A percentile compares a stretch with the other conserved stretches of the same genome.
phyloP scores from a whole-genome alignment of 371 early-diverging fungal species.

The Syncephalastrum monosporum region DNA sequence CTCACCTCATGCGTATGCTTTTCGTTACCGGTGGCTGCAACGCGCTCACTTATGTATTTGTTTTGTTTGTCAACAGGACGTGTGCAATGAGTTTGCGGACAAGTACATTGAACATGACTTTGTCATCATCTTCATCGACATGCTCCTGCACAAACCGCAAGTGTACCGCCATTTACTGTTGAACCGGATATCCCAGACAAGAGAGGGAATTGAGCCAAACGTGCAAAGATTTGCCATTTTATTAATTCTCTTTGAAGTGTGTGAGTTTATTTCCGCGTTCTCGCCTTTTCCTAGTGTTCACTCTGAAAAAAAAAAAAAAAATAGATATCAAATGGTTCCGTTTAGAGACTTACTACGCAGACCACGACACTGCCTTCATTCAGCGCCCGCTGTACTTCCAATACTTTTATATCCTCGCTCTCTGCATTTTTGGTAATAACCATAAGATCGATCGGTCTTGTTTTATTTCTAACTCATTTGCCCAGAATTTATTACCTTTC shows the following conservation, averaged over 20 bases:
- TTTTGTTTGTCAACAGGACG: constrained; percentile 39
- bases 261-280: constrained; percentile 25
- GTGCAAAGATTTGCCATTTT: constrained; percentile 79
- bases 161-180: constrained; percentile 90
- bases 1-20: constrained; percentile 77
- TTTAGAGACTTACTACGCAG: constrained; percentile 67
- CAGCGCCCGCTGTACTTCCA: constrained; percentile 68
- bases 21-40: not conserved
- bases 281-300: not conserved
- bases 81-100: constrained; percentile 86
- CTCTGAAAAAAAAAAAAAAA: not conserved
- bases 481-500: constrained; percentile 49
- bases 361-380: constrained; percentile 51
- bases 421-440: constrained; percentile 68
- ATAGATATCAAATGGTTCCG: constrained; percentile 91
- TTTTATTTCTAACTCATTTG: not conserved
- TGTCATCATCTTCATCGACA: constrained; percentile 90
- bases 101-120: constrained; percentile 93
- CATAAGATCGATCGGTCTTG: not conserved
- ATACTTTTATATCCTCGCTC: constrained; percentile 75
- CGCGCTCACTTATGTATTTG: not conserved
- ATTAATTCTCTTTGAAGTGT: constrained; percentile 88
- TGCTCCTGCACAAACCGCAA: constrained; percentile 88
- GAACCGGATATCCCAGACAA: constrained; percentile 63
- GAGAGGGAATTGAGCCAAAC: constrained; percentile 64